Evolutionary conservation across 495 filamentous ascomycete genomes (phyloP).

Genomic region (Penicillium samsonianum): DNA sequence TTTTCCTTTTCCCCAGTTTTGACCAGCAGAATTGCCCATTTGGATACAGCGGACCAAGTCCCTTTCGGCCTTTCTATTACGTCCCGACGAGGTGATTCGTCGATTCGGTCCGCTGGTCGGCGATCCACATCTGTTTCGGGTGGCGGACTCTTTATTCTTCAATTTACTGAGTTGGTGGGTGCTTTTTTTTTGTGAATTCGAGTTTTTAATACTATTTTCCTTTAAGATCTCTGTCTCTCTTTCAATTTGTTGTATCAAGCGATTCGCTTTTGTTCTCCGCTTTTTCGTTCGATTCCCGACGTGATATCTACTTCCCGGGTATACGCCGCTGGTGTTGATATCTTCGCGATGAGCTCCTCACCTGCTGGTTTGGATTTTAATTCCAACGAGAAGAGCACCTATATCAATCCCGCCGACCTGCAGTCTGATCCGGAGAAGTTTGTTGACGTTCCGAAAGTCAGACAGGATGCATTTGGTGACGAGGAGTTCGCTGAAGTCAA

Average conservation of each 20-base stretch:
- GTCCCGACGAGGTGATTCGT: slow-evolving; percentile 28
- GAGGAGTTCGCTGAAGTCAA: slow-evolving; percentile 44
- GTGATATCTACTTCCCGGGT: background rate
- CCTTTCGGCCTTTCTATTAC: slow-evolving; percentile 26
- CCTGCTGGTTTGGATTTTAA: slow-evolving; percentile 1
- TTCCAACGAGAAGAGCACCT: slow-evolving; percentile 9
- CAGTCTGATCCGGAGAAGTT: slow-evolving; percentile 26
- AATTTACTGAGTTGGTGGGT: slow-evolving; percentile 4
- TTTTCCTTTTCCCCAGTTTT: slow-evolving; percentile 20
- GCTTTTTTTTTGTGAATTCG: slow-evolving; percentile 3
- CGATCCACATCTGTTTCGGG: slow-evolving; percentile 10
- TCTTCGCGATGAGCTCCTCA: slow-evolving; percentile 12
- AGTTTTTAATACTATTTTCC: background rate
- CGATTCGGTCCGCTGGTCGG: slow-evolving; percentile 13
- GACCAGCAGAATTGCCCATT: background rate
- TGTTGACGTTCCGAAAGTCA: slow-evolving; percentile 12
- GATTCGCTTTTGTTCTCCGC: background rate
- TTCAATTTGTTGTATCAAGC: background rate
- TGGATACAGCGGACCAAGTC: background rate
- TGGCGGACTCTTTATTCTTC: slow-evolving; percentile 11
- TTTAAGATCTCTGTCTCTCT: background rate
- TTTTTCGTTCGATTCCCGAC: background rate
- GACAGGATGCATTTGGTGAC: slow-evolving; percentile 44
- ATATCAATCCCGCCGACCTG: slow-evolving; percentile 15
- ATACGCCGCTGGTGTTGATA: slow-evolving; percentile 1